Conservation (phyloP, 116 monocot genomes). For the Papilionanthe hybrid region DNA sequence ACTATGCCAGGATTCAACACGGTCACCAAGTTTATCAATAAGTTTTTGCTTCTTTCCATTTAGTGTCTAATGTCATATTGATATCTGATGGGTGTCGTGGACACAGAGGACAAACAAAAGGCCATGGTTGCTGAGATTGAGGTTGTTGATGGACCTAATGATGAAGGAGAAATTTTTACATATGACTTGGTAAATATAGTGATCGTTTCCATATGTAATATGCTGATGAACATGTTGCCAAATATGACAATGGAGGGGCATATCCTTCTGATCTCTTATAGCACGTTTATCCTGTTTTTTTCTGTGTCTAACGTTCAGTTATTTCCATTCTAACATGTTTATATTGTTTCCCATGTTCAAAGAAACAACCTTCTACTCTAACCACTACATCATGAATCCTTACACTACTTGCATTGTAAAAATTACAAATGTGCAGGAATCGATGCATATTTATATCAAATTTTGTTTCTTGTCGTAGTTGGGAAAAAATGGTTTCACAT, state of each 20-base stretch:
- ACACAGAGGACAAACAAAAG: conserved; percentile 82
- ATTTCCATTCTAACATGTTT: conserved; percentile 24
- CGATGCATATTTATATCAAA: no score
- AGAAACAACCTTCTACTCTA: no score
- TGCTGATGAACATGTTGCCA: conserved; percentile 81
- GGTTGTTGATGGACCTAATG: conserved; percentile 96
- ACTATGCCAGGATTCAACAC: conserved; percentile 48
- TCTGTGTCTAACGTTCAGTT: no score
- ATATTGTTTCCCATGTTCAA: no score
- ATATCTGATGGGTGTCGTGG: conserved; percentile 86
- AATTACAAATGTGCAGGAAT: no score
- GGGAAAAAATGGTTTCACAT: no score
- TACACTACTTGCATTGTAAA: no score
- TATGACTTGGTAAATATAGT: conserved; percentile 80
- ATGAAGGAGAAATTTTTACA: conserved; percentile 92
- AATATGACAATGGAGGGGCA: conserved; percentile 93
- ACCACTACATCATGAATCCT: no score
- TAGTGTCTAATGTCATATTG: conserved; percentile 84
- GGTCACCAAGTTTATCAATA: conserved; percentile 93
- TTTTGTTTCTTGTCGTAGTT: no score
- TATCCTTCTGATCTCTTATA: conserved; percentile 77
- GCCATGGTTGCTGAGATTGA: conserved; percentile 95
- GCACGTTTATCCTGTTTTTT: no score
- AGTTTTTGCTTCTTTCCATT: conserved; percentile 88
- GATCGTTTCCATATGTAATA: conserved; percentile 91